phyloP scores from a whole-genome alignment of 495 filamentous ascomycete genomes.

The Daldinia bambusicola region DNA sequence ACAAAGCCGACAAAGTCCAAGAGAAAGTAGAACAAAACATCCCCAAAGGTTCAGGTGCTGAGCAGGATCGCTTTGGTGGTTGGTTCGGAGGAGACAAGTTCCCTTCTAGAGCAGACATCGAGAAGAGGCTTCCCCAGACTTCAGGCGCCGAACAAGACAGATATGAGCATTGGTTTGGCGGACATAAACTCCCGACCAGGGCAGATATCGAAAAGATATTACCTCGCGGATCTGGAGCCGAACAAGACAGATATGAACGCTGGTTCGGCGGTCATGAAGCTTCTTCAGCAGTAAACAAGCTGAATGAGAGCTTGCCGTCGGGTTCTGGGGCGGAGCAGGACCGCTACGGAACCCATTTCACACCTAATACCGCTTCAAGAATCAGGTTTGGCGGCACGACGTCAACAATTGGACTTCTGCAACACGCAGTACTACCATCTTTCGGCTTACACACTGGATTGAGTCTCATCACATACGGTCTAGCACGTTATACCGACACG shows the following conservation, averaged over 20 bases:
- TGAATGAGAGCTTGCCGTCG: conserved; percentile 27
- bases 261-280: conserved; percentile 32
- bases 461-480: conserved; percentile 56
- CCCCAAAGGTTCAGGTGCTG: conserved; percentile 27
- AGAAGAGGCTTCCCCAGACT: conserved; percentile 30
- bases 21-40: conserved; percentile 20
- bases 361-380: background rate
- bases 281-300: background rate
- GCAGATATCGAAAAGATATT: conserved; percentile 36
- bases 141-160: conserved; percentile 43
- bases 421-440: conserved; percentile 36
- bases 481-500: conserved; percentile 58
- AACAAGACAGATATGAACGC: conserved; percentile 38
- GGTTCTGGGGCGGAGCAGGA: conserved; percentile 34
- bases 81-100: conserved; percentile 40
- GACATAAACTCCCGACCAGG: conserved; percentile 36
- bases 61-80: conserved; percentile 30
- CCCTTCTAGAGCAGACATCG: conserved; percentile 31
- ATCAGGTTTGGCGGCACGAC: conserved; percentile 25
- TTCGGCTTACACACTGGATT: conserved; percentile 34
- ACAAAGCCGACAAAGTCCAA: conserved; percentile 37
- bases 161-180: conserved; percentile 42
- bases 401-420: conserved; percentile 32
- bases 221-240: conserved; percentile 31
- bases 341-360: conserved; percentile 33